A percentile compares a stretch with the other conserved stretches of the same genome.
phyloP scores from a whole-genome alignment of 2,329 filamentous ascomycete genomes.

The Cladophialophora carrionii region DNA sequence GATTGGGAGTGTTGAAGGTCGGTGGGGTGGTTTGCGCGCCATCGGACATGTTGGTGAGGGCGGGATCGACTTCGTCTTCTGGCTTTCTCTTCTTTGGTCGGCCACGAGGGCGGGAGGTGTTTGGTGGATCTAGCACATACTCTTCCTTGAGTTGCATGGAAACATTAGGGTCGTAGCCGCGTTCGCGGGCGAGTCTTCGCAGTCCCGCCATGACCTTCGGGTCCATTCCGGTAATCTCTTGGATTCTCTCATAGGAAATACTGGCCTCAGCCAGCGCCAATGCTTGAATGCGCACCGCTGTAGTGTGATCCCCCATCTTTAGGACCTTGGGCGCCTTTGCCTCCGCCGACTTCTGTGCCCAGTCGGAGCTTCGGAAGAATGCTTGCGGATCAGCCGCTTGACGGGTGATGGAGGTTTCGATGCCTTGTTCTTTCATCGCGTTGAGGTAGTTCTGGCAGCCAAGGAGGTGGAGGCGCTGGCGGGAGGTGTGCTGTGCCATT shows the following conservation, averaged over 20 bases:
- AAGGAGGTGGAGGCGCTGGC: constrained; percentile 39
- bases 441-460: constrained; percentile 38
- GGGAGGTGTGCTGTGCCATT: constrained; percentile 40
- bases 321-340: constrained; percentile 37
- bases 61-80: constrained; percentile 43
- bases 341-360: constrained; percentile 31
- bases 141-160: constrained; percentile 40
- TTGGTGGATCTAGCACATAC: constrained; percentile 39
- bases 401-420: constrained; percentile 39
- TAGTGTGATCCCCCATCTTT: constrained; percentile 38
- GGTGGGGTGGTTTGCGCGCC: constrained; percentile 12
- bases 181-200: constrained; percentile 37
- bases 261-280: constrained; percentile 38
- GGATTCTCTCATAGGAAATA: constrained; percentile 38
- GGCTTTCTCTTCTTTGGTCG: constrained; percentile 39
- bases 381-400: constrained; percentile 38
- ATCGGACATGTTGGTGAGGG: constrained; percentile 30
- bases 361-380: constrained; percentile 35
- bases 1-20: constrained; percentile 23
- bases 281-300: constrained; percentile 38
- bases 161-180: constrained; percentile 38
- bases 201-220: constrained; percentile 38
- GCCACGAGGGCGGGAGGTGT: constrained; percentile 35
- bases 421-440: constrained; percentile 38
- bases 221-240: constrained; percentile 39